These are phyloP conservation scores for Paramecium pentaurelia DNA, from an alignment of 73 alveolate genomes.

Conservation along the genomic window DNA sequence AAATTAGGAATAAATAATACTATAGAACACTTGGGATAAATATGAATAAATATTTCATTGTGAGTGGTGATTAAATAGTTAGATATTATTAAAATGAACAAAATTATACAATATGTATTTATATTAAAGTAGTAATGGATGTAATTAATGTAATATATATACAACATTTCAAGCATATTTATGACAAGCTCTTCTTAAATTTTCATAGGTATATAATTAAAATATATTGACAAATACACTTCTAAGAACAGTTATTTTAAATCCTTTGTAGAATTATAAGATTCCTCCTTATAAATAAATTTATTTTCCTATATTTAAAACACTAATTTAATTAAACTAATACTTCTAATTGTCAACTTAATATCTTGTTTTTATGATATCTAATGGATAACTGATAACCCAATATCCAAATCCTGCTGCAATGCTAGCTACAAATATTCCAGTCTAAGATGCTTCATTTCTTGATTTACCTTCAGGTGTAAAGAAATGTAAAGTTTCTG, in stretches of 20 bases:
- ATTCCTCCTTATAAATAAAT: not conserved
- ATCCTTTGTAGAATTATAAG: not conserved
- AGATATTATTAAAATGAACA: not conserved
- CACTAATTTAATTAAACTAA: not conserved
- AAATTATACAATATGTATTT: not conserved
- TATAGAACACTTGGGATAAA: not conserved
- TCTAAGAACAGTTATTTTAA: not conserved
- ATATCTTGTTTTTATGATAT: not conserved
- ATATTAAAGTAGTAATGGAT: not conserved
- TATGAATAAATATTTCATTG: not conserved
- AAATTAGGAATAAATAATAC: not conserved
- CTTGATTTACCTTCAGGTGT: not conserved
- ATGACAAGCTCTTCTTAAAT: not conserved
- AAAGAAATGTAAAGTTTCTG: not conserved
- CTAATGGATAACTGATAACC: constrained; percentile 17
- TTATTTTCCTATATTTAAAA: not conserved
- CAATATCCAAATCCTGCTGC: constrained; percentile 31
- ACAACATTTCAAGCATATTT: not conserved
- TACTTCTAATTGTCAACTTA: not conserved
- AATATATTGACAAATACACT: constrained; percentile 27
- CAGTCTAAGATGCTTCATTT: not conserved
- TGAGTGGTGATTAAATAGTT: not conserved
- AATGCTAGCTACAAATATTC: not conserved
- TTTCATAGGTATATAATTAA: not conserved
- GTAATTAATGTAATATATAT: not conserved